Evolutionary conservation across 164 flowering plant genomes (phyloP).

Genomic region (Aristolochia contorta): DNA sequence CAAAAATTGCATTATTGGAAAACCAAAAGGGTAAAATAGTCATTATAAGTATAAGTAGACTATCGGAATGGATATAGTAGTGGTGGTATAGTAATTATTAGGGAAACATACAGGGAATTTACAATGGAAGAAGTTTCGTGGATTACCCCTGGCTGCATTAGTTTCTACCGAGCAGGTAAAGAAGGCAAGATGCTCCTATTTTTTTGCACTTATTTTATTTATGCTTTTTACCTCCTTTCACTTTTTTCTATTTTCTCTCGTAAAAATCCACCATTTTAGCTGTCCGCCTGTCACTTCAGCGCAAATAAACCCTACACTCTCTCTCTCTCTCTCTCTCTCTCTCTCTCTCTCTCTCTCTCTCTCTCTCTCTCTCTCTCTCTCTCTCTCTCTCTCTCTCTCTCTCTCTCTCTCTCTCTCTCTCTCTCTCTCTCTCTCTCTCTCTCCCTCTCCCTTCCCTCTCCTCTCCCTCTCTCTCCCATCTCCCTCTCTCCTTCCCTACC

Average conservation of each 20-base stretch:
- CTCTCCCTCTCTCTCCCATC: neutral
- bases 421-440: slow-evolving; percentile 2
- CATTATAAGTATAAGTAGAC: neutral
- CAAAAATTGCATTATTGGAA: neutral
- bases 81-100: slow-evolving; percentile 11
- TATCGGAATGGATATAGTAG: neutral
- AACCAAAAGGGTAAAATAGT: neutral
- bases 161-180: slow-evolving; percentile 16
- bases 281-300: slow-evolving; percentile 50
- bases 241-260: slow-evolving; percentile 18
- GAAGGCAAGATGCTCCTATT: slow-evolving; percentile 1
- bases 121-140: neutral
- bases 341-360: slow-evolving; percentile 1
- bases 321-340: slow-evolving; percentile 4
- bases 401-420: slow-evolving; percentile 4
- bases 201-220: slow-evolving; percentile 5
- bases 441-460: neutral
- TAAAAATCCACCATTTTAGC: slow-evolving; percentile 44
- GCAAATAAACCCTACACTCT: slow-evolving; percentile 39
- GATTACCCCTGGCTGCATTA: neutral
- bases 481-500: slow-evolving; percentile 4
- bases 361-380: neutral
- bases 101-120: neutral
- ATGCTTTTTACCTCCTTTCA: neutral
- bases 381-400: slow-evolving; percentile 2